Evolutionary conservation across 352 stramenopile genomes (phyloP).

Genomic region (Phytophthora sp.): DNA sequence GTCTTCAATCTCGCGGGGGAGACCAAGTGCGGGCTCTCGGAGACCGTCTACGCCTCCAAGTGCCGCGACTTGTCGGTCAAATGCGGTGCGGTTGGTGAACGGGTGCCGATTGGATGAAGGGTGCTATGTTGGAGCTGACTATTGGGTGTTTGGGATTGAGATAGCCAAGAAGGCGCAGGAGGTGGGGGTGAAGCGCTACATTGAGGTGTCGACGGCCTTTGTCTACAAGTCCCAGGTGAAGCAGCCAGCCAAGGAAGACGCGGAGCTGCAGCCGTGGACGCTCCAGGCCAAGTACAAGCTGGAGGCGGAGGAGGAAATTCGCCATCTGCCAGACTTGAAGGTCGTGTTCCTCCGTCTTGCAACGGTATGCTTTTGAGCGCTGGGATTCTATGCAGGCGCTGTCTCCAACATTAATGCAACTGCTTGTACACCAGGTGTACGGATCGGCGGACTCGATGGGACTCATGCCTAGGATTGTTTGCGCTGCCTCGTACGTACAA

Average conservation of each 20-base stretch:
- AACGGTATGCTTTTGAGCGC: conserved; percentile 42
- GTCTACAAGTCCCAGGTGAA: conserved; percentile 90
- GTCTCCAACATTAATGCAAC: not conserved
- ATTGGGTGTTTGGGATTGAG: not conserved
- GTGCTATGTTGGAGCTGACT: not conserved
- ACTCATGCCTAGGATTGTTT: conserved; percentile 88
- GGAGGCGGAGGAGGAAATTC: conserved; percentile 79
- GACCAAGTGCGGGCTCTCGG: conserved; percentile 79
- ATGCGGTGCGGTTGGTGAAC: conserved; percentile 56
- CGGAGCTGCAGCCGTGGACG: conserved; percentile 81
- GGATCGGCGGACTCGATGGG: conserved; percentile 78
- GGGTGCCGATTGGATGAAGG: not conserved
- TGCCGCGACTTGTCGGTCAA: conserved; percentile 86
- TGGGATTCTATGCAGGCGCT: not conserved
- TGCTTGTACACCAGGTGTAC: conserved; percentile 61
- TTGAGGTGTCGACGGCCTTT: conserved; percentile 89
- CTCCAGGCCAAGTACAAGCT: conserved; percentile 89
- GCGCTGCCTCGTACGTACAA: conserved; percentile 71
- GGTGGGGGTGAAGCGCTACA: conserved; percentile 75
- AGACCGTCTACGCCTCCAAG: conserved; percentile 83
- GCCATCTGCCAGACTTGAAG: conserved; percentile 57
- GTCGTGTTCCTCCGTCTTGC: conserved; percentile 78
- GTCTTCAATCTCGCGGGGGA: conserved; percentile 88
- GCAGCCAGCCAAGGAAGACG: conserved; percentile 58
- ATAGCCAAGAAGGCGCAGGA: conserved; percentile 68